Conservation (phyloP, 176 grass and related monocot genomes). For the Carex cristatella region DNA sequence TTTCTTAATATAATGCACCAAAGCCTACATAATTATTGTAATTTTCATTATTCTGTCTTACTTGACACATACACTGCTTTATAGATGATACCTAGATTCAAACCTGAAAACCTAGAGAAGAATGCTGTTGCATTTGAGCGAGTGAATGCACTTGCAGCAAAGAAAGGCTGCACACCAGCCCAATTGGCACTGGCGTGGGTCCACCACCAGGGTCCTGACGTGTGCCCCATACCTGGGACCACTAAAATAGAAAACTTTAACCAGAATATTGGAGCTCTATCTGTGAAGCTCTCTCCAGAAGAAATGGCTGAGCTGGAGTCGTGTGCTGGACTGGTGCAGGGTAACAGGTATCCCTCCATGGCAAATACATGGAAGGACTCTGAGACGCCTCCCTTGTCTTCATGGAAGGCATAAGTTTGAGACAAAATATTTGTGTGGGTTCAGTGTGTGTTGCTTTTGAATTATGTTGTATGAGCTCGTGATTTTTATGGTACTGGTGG, state of each 20-base stretch:
- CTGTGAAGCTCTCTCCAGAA: slow-evolving; percentile 35
- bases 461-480: not conserved
- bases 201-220: slow-evolving; percentile 53
- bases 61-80: slow-evolving; percentile 6
- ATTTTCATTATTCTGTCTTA: not conserved
- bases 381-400: slow-evolving; percentile 40
- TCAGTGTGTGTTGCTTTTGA: not conserved
- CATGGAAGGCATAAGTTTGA: slow-evolving; percentile 33
- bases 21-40: not conserved
- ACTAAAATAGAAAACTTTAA: slow-evolving; percentile 59
- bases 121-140: slow-evolving; percentile 39
- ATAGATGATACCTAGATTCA: slow-evolving; percentile 43
- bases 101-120: slow-evolving; percentile 44
- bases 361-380: slow-evolving; percentile 36
- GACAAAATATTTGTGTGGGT: not conserved
- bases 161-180: slow-evolving; percentile 45
- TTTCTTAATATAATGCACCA: not conserved
- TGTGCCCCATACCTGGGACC: slow-evolving; percentile 67
- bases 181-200: slow-evolving; percentile 60
- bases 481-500: not conserved
- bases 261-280: slow-evolving; percentile 43
- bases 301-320: slow-evolving; percentile 54
- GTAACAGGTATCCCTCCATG: slow-evolving; percentile 9
- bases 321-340: slow-evolving; percentile 22
- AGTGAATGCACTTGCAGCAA: slow-evolving; percentile 38